Evolutionary conservation across 2,329 filamentous ascomycete genomes (phyloP), one percentile per base, ranked within the genome.

Genomic region (Helicocarpus griseus): DNA sequence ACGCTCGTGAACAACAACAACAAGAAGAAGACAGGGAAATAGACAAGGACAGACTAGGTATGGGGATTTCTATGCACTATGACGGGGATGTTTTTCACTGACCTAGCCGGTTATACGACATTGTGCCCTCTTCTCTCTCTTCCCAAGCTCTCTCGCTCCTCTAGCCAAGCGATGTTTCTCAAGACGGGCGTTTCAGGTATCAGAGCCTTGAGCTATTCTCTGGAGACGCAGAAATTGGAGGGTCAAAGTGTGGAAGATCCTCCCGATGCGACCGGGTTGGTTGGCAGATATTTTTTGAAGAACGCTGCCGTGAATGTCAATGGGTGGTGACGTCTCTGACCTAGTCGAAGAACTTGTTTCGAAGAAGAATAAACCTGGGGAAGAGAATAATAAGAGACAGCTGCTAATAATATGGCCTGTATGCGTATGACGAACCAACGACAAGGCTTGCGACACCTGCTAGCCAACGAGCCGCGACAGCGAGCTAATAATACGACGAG

Each of bases 51-150:
- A 38, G 41, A 53, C 29, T 14, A 19, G 38, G 17, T 22, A 19
- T n/a, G 8, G 36, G 36, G 36, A n/a, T 24, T 41, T 41, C 26
- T 39, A 53, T 31, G 53, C 52, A 57, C 56, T 55, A 60, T 58
- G 57, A 61, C 44, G 50, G 47, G 53, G 57, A 55, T 54, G 50
- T 49, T 54, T 40, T 36, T 51, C 53, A 80, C 81, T 73, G 77
- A 81, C 84, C 81, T 76, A 87, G 70, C 61, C 83, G 81, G 74
- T 87, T 86, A 74, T 88, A 88, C 66, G 82, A 80, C 82, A 87
- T 86, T 63, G 64, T 69, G 36, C 55, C 56, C 56, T 53, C 49
- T 50, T 40, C 56, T 57, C 26, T 46, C 17, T n/a, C 13, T 39
- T 19, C 13, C 28, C 17, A 5, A 5, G 5, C 14, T 17, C 11